phyloP scores from a whole-genome alignment of 1,139 yeast genomes.

The Pneumocystis carinii region DNA sequence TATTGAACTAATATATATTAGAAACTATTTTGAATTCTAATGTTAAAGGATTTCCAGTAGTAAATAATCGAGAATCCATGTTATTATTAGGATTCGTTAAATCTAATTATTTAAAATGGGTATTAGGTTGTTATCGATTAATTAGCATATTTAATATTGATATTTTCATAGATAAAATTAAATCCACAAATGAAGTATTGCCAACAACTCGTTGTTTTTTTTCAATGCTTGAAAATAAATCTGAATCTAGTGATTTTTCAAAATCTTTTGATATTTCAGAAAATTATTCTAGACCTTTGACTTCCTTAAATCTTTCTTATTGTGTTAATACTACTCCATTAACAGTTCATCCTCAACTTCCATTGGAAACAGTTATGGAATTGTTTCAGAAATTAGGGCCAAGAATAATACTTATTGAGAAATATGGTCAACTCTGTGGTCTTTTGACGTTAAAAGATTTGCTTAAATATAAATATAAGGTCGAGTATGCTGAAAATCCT shows the following conservation, averaged over 20 bases:
- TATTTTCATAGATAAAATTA: conserved; percentile 13
- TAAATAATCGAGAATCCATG: conserved; percentile 19
- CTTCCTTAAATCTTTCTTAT: conserved; percentile 28
- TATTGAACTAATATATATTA: not conserved
- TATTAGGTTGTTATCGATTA: conserved; percentile 9
- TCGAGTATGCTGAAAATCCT: conserved; percentile 7
- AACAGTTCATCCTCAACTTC: conserved; percentile 38
- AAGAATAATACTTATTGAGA: conserved; percentile 50
- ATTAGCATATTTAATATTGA: conserved; percentile 3
- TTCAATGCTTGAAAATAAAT: conserved; percentile 14
- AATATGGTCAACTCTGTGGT: conserved; percentile 40
- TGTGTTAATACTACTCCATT: conserved; percentile 50
- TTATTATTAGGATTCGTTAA: conserved; percentile 20
- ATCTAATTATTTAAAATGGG: conserved; percentile 23
- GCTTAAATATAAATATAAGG: conserved; percentile 32
- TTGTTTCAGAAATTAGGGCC: conserved; percentile 74
- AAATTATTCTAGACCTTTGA: not conserved
- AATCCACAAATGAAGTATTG: conserved; percentile 11
- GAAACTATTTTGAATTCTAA: conserved; percentile 27
- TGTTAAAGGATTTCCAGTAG: conserved; percentile 45
- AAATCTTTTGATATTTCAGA: conserved; percentile 1
- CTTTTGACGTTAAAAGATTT: conserved; percentile 54
- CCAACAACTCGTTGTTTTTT: conserved; percentile 16
- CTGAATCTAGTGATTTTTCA: not conserved
- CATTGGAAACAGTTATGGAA: conserved; percentile 50